Conservation (phyloP, 805 yeast genomes). For the Martiniozyma abietophila region DNA sequence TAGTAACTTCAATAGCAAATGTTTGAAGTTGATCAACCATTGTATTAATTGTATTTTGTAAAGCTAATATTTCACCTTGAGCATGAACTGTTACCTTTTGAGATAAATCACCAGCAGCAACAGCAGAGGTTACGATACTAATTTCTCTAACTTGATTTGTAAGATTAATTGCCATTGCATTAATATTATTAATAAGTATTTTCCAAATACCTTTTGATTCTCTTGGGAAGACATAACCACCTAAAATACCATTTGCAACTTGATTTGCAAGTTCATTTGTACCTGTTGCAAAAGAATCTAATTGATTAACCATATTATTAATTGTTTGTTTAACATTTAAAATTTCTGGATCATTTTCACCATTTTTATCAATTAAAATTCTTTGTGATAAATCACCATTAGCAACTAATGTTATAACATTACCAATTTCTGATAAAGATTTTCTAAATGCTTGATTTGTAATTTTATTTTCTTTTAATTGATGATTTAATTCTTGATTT, state of each 20-base stretch:
- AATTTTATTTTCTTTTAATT: slow-evolving; percentile 13
- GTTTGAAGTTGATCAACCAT: slow-evolving; percentile 82
- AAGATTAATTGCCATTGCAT: slow-evolving; percentile 79
- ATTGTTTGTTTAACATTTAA: slow-evolving; percentile 71
- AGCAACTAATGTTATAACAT: slow-evolving; percentile 81
- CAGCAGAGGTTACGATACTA: slow-evolving; percentile 84
- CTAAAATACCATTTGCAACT: slow-evolving; percentile 83
- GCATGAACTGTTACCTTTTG: slow-evolving; percentile 84
- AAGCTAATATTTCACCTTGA: slow-evolving; percentile 79
- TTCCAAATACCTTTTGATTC: slow-evolving; percentile 90
- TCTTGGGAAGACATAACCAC: slow-evolving; percentile 78
- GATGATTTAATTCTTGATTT: slow-evolving; percentile 12
- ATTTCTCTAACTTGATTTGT: slow-evolving; percentile 85
- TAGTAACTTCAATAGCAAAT: slow-evolving; percentile 78
- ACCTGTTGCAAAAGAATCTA: slow-evolving; percentile 71
- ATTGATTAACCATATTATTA: slow-evolving; percentile 83
- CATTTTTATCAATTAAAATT: slow-evolving; percentile 58
- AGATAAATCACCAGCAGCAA: slow-evolving; percentile 77
- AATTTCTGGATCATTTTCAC: slow-evolving; percentile 57
- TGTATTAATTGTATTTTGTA: slow-evolving; percentile 79
- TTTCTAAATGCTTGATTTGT: slow-evolving; percentile 66
- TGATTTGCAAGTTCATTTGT: slow-evolving; percentile 83
- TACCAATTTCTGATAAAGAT: slow-evolving; percentile 72
- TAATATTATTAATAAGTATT: slow-evolving; percentile 72
- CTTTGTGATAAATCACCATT: slow-evolving; percentile 81